phyloP scores from a whole-genome alignment of 2,329 filamentous ascomycete species.

The Chrysoporthe deuterocubensis region DNA sequence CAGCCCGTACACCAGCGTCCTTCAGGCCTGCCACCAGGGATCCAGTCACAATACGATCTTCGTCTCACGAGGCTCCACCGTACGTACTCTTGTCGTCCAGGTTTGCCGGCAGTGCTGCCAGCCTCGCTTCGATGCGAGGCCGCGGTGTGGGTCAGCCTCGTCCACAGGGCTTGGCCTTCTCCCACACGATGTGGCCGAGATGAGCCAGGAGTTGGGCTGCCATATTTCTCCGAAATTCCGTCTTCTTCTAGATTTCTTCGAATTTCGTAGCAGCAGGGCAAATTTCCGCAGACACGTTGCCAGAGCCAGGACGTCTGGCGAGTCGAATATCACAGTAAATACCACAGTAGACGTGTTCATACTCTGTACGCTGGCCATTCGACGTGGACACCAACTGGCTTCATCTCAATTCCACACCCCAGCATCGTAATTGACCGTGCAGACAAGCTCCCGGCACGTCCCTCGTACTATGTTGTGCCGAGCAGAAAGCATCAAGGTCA shows the following conservation, averaged over 20 bases:
- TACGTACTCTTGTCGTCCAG: neutral
- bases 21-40: neutral
- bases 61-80: neutral
- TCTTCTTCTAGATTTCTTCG: neutral
- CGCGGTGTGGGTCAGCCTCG: neutral
- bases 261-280: neutral
- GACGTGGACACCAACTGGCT: neutral
- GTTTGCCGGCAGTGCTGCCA: neutral
- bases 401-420: neutral
- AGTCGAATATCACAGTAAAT: neutral
- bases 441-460: neutral
- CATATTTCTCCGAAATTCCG: neutral
- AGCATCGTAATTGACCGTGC: neutral
- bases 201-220: neutral
- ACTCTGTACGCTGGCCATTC: too few species aligned
- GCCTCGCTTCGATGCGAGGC: neutral
- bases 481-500: neutral
- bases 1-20: neutral
- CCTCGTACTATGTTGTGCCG: neutral
- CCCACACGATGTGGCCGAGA: neutral
- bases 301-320: neutral
- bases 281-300: neutral
- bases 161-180: neutral
- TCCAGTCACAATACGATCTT: neutral
- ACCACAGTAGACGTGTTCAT: too few species aligned